phyloP scores from a whole-genome alignment of 176 grass and related monocot species.

The Triticum aestivum region DNA sequence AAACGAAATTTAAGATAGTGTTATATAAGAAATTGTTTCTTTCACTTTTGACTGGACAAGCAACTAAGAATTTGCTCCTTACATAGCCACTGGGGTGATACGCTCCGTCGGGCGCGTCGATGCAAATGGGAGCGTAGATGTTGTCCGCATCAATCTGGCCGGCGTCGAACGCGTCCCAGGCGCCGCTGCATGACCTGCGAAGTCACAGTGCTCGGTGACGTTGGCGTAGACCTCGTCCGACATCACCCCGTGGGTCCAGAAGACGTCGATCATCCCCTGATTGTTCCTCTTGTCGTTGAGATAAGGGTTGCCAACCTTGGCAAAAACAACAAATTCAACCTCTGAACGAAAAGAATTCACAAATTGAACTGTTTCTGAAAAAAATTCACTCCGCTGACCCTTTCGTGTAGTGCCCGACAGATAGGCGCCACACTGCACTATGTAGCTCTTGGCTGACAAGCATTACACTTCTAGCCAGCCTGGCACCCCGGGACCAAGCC shows the following conservation, averaged over 20 bases:
- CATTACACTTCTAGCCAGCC: too few relatives aligned
- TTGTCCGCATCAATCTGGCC: conserved; percentile 16
- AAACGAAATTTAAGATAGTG: too few relatives aligned
- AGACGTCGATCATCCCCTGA: not conserved
- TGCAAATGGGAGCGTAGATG: conserved; percentile 46
- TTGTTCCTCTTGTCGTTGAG: conserved; percentile 10
- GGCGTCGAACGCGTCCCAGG: not conserved
- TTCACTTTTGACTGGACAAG: not conserved
- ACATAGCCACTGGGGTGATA: conserved; percentile 33
- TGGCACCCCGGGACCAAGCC: too few relatives aligned
- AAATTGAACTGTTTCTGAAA: too few relatives aligned
- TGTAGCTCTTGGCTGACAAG: too few relatives aligned
- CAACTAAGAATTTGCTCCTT: not conserved
- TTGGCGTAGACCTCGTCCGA: conserved; percentile 33
- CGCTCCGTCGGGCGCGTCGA: not conserved
- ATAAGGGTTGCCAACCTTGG: conserved; percentile 45
- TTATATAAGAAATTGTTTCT: too few relatives aligned
- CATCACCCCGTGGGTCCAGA: conserved; percentile 44
- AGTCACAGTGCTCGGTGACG: conserved; percentile 35
- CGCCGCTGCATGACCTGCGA: not conserved
- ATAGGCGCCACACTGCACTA: too few relatives aligned
- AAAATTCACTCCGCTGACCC: too few relatives aligned
- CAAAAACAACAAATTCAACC: too few relatives aligned
- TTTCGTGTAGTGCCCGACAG: too few relatives aligned
- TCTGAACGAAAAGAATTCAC: too few relatives aligned